Evolutionary conservation across 441 rosid genomes (phyloP), one percentile per base, ranked within the genome.

Genomic region (Viola pubescens): DNA sequence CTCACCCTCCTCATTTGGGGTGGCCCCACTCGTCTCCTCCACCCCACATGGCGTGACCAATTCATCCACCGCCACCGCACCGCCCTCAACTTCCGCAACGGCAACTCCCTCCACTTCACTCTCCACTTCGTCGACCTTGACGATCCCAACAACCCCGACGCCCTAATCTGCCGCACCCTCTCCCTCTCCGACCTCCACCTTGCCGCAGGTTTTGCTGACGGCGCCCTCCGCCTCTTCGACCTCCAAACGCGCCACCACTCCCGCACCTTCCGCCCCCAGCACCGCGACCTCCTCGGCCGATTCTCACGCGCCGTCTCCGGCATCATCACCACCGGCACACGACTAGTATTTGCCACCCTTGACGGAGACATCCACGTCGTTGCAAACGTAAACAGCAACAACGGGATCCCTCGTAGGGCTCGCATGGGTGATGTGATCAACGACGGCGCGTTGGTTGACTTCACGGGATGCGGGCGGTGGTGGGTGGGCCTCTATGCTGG

Each of bases 401-500:
- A 59, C 1, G 78, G 47, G 3, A 70, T 51, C 2, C 68, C 92
- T 7, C 91, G 86, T 0, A 70, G 82, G 53, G 85, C 83, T 57
- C 85, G 77, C 70, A 13, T 9, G 0, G 97, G 98, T 3, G 78
- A 76, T 52, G 78, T 89, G 16, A 67, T 87, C 4, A 69, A 68
- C 34, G 89, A 92, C 61, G 98, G 98, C 6, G 90, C 81, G 0
- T 61, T 92, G 6, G 79, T 92, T 14, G 96, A 87, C 65, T 92
- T 92, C 67, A 69, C 89, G 1, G 96, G 98, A 4, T 80, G 86
- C 19, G 73, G 73, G 9, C 85, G 75, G 1, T 87, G 84, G 81
- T 92, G 97, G 98, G 92, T 86, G 11, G 98, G 97, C 4, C 86
- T 92, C 2, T 88, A 81, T 60, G 98, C 97, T 0, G 98, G 98